A percentile compares a stretch with the other conserved stretches of the same genome.
Evolutionary conservation across 2,329 filamentous ascomycete genomes (phyloP).

Genomic region (Phyllosticta citrichinensis): DNA sequence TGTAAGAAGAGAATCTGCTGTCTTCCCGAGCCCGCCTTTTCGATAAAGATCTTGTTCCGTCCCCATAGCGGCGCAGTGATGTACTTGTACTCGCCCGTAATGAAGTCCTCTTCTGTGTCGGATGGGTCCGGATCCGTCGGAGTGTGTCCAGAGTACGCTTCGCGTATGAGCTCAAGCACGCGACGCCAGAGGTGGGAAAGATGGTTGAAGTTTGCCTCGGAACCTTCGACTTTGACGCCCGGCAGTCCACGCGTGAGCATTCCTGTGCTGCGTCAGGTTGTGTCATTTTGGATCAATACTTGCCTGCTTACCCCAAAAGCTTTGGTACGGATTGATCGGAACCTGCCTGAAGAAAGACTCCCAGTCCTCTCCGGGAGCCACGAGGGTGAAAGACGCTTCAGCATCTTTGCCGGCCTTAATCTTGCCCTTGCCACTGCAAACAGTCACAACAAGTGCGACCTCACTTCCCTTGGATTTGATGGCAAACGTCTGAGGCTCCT

Average conservation of each 20-base stretch:
- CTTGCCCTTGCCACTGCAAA: slow-evolving; percentile 22
- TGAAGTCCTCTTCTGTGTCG: slow-evolving; percentile 21
- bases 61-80: slow-evolving; percentile 39
- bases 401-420: slow-evolving; percentile 20
- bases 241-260: slow-evolving; percentile 34
- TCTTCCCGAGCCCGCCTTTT: slow-evolving; percentile 36
- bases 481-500: slow-evolving; percentile 23
- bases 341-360: slow-evolving; percentile 36
- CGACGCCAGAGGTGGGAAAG: slow-evolving; percentile 40
- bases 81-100: slow-evolving; percentile 39
- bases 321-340: slow-evolving; percentile 33
- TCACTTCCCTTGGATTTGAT: slow-evolving; percentile 27
- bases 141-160: slow-evolving; percentile 37
- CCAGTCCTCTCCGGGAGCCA: slow-evolving; percentile 37
- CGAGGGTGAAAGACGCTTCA: slow-evolving; percentile 30
- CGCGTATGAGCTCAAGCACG: slow-evolving; percentile 38
- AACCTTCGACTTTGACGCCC: slow-evolving; percentile 38
- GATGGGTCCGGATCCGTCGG: slow-evolving; percentile 22
- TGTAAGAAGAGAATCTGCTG: slow-evolving; percentile 38
- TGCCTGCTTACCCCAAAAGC: slow-evolving; percentile 32
- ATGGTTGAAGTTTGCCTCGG: slow-evolving; percentile 35
- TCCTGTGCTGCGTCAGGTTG: slow-evolving; percentile 19
- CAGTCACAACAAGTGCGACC: slow-evolving; percentile 23
- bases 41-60: slow-evolving; percentile 41
- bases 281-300: neutral